phyloP scores from a whole-genome alignment of 805 yeast genomes.

The Candida chilensis region DNA sequence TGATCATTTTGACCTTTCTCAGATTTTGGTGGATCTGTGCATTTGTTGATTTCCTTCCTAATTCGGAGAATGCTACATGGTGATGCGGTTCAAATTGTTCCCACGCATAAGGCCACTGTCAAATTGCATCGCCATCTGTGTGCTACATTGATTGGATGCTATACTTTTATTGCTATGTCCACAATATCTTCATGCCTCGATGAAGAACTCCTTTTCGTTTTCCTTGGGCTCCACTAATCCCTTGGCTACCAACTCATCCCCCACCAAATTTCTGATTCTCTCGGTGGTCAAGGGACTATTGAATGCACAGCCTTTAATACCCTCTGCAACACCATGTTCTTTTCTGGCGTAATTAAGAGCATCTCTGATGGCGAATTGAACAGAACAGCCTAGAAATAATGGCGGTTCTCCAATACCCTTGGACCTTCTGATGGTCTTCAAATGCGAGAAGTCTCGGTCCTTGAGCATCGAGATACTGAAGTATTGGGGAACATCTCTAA shows the following conservation, averaged over 20 bases:
- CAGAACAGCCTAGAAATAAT: constrained; percentile 31
- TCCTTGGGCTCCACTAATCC: constrained; percentile 21
- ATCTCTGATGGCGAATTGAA: constrained; percentile 33
- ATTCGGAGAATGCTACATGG: no score
- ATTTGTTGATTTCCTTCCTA: no score
- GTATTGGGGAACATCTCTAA: constrained; percentile 34
- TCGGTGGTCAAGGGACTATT: constrained; percentile 35
- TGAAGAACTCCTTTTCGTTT: constrained; percentile 19
- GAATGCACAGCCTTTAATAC: constrained; percentile 12
- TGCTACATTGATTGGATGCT: no score
- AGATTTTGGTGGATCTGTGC: no score
- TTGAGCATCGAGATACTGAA: constrained; percentile 30
- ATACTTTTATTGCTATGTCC: no score
- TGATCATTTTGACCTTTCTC: no score
- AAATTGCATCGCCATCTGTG: no score
- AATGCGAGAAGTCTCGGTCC: constrained; percentile 29
- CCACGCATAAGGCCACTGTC: no score
- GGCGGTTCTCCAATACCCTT: constrained; percentile 46
- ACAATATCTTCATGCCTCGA: constrained; percentile 18
- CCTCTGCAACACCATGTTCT: constrained; percentile 13
- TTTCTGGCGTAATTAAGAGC: constrained; percentile 26
- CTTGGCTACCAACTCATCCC: constrained; percentile 18
- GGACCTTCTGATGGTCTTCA: constrained; percentile 31
- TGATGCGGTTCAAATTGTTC: no score
- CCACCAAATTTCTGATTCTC: constrained; percentile 26